Evolutionary conservation across 2,329 filamentous ascomycete genomes (phyloP).

Genomic region (Helotiales sp.): DNA sequence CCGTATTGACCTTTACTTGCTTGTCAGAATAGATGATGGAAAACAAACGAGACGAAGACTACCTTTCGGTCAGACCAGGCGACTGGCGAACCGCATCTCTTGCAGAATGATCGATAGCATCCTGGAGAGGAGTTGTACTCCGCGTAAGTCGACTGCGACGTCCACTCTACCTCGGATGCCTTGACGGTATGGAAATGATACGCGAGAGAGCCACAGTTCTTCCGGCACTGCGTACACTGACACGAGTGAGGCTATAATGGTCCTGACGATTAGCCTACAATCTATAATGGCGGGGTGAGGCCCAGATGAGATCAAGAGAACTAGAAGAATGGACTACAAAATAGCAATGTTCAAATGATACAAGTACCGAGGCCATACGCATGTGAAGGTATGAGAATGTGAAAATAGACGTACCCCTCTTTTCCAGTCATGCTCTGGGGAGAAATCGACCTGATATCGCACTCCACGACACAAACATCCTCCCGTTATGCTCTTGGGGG

Average conservation of each 20-base stretch:
- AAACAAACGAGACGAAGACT: not conserved
- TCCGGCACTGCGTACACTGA: conserved; percentile 61
- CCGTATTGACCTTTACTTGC: conserved; percentile 34
- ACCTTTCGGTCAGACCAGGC: conserved; percentile 47
- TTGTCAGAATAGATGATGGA: not conserved
- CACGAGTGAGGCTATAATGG: conserved; percentile 51
- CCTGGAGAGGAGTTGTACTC: conserved; percentile 49
- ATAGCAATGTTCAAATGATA: not conserved
- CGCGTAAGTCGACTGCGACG: conserved; percentile 36
- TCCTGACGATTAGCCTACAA: not conserved
- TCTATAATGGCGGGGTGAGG: not conserved
- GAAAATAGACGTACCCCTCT: conserved; percentile 39
- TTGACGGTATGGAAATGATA: conserved; percentile 49
- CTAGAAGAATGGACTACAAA: not conserved
- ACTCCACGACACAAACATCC: conserved; percentile 58
- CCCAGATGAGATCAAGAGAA: conserved; percentile 9
- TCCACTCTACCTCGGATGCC: conserved; percentile 44
- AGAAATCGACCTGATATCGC: conserved; percentile 55
- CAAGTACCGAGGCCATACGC: conserved; percentile 1
- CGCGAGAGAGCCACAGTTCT: conserved; percentile 54
- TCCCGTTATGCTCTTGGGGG: conserved; percentile 47
- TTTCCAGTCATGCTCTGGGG: conserved; percentile 51
- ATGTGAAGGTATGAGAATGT: conserved; percentile 2
- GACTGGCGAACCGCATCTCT: conserved; percentile 54
- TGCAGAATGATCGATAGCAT: conserved; percentile 54